Evolutionary conservation across 2,329 filamentous ascomycete genomes (phyloP).

Genomic region (Xylariaceae sp.): DNA sequence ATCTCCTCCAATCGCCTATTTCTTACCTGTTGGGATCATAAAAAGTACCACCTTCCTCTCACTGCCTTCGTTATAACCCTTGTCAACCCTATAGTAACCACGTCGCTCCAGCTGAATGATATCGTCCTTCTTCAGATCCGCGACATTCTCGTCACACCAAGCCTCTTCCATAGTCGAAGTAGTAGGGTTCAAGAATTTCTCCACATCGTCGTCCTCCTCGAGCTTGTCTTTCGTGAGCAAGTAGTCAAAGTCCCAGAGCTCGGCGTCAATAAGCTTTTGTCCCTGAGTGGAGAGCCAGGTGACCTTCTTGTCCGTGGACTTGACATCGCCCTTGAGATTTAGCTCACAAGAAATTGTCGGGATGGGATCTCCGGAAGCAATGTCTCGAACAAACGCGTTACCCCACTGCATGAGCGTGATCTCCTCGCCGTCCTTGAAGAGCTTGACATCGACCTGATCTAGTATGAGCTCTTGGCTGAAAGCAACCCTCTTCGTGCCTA

Average conservation of each 20-base stretch:
- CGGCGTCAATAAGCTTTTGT: slow-evolving; percentile 73
- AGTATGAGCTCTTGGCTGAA: slow-evolving; percentile 73
- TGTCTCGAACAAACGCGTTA: slow-evolving; percentile 73
- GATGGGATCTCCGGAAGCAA: slow-evolving; percentile 57
- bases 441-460: slow-evolving; percentile 81
- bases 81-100: slow-evolving; percentile 86
- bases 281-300: slow-evolving; percentile 81
- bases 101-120: slow-evolving; percentile 95
- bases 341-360: slow-evolving; percentile 74
- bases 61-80: slow-evolving; percentile 49
- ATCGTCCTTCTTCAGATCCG: slow-evolving; percentile 74
- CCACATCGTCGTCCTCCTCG: slow-evolving; percentile 79
- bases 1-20: slow-evolving; percentile 26
- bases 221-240: slow-evolving; percentile 93
- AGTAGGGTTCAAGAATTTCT: slow-evolving; percentile 74
- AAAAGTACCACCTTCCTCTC: slow-evolving; percentile 55
- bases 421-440: slow-evolving; percentile 80
- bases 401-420: slow-evolving; percentile 98
- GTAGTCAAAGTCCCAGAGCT: slow-evolving; percentile 93
- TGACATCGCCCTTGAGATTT: slow-evolving; percentile 90
- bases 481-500: slow-evolving; percentile 81
- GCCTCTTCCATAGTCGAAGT: slow-evolving; percentile 73
- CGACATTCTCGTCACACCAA: slow-evolving; percentile 76
- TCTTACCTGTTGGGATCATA: slow-evolving; percentile 54
- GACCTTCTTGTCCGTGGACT: slow-evolving; percentile 93